Conservation (phyloP, 352 stramenopile species). For the Pythium aristosporum region DNA sequence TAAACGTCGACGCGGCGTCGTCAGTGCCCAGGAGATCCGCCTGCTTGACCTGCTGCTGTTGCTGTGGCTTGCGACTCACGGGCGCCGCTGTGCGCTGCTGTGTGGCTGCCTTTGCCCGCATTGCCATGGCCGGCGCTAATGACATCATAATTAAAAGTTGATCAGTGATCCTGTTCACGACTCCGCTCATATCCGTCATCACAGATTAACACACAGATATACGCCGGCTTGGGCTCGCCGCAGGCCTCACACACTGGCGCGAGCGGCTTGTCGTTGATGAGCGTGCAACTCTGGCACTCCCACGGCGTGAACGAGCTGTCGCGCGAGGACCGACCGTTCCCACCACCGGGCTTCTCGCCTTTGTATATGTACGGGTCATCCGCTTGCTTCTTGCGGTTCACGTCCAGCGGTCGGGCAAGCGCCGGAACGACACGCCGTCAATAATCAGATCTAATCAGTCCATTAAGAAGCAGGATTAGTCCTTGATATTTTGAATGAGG, state of each 20-base stretch:
- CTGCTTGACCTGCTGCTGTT: constrained; percentile 12
- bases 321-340: constrained; percentile 28
- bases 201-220: constrained; percentile 46
- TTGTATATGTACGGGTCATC: background rate
- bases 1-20: constrained; percentile 20
- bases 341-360: background rate
- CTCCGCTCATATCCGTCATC: background rate
- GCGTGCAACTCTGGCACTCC: constrained; percentile 70
- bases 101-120: constrained; percentile 47
- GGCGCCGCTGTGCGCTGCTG: constrained; percentile 24
- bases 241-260: constrained; percentile 77
- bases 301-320: constrained; percentile 64
- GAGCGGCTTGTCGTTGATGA: constrained; percentile 77
- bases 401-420: constrained; percentile 58
- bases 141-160: background rate
- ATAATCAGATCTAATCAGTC: constrained; percentile 67
- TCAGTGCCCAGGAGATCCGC: constrained; percentile 17
- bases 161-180: background rate
- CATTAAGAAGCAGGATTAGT: background rate
- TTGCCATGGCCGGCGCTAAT: constrained; percentile 44
- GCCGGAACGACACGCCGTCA: constrained; percentile 76
- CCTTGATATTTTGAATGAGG: no score
- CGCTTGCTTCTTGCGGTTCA: constrained; percentile 19
- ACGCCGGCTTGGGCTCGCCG: constrained; percentile 54
- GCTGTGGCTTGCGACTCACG: constrained; percentile 9